Evolutionary conservation across 352 stramenopile genomes (phyloP).

Genomic region (Pythium guiyangense): DNA sequence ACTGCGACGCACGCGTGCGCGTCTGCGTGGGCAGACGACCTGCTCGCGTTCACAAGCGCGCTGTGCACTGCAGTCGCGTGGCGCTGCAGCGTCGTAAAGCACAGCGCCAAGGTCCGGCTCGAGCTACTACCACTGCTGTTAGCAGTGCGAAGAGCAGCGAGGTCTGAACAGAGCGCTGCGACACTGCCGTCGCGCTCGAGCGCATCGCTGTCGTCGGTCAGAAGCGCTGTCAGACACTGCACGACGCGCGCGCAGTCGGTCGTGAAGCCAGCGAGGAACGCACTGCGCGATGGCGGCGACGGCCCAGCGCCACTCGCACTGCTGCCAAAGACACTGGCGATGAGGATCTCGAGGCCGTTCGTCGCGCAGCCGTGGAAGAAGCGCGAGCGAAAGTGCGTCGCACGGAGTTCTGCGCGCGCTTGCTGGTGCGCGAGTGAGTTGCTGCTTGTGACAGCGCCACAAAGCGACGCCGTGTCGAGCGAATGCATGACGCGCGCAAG

Average conservation of each 20-base stretch:
- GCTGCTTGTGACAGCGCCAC: conserved; percentile 1
- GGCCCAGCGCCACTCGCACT: not conserved
- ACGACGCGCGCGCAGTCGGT: not conserved
- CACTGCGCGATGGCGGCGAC: not conserved
- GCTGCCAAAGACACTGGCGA: not conserved
- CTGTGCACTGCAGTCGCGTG: not conserved
- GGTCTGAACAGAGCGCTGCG: not conserved
- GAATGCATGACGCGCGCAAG: not conserved
- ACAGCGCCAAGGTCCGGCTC: not conserved
- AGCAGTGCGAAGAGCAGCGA: not conserved
- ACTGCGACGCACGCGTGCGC: conserved; percentile 1
- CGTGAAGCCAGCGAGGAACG: not conserved
- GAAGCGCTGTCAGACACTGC: not conserved
- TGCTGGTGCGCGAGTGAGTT: not conserved
- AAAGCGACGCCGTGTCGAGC: not conserved
- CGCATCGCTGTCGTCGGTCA: not conserved
- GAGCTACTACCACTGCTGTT: not conserved
- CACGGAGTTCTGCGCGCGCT: not conserved
- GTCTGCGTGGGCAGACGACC: not conserved
- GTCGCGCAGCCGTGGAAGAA: not conserved
- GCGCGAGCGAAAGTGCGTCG: not conserved
- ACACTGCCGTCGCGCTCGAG: not conserved
- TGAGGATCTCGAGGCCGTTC: not conserved
- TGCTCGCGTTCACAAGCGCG: not conserved
- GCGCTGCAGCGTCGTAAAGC: not conserved